These are phyloP conservation scores for Harringtonia aguacate DNA, from an alignment of 2,329 filamentous ascomycete genomes.

Conservation along the genomic window DNA sequence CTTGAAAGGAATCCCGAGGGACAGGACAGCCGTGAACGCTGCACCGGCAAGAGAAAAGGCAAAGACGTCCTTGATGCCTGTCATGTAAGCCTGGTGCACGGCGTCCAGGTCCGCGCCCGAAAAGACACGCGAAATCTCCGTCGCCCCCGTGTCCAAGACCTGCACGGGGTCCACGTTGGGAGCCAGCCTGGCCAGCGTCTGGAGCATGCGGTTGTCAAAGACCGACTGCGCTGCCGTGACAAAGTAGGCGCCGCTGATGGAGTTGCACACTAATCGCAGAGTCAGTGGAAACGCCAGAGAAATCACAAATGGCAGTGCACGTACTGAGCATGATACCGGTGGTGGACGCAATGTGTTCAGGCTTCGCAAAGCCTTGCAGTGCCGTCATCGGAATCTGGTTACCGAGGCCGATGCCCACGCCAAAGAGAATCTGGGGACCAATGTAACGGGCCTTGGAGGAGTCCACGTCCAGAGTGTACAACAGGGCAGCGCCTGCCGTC, in stretches of 20 bases:
- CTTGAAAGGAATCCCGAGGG: too few relatives aligned
- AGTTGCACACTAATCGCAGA: not conserved
- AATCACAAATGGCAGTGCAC: not conserved
- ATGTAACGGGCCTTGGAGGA: constrained; percentile 1
- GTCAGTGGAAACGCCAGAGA: not conserved
- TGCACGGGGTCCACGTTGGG: too few relatives aligned
- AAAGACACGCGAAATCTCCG: not conserved
- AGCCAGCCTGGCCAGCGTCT: not conserved
- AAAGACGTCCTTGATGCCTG: not conserved
- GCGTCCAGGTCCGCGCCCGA: not conserved
- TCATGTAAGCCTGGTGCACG: constrained; percentile 1
- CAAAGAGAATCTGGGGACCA: not conserved
- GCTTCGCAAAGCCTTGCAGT: constrained; percentile 1
- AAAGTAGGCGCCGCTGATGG: constrained; percentile 2
- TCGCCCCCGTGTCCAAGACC: too few relatives aligned
- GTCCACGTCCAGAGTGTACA: constrained; percentile 1
- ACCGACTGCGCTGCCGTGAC: not conserved
- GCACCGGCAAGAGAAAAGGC: not conserved
- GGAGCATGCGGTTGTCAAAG: not conserved
- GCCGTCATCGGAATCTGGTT: constrained; percentile 1
- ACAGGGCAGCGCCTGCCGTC: not conserved
- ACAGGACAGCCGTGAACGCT: too few relatives aligned
- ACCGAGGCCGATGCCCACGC: not conserved
- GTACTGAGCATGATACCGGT: not conserved
- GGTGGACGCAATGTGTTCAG: not conserved